Conservation (phyloP, 495 filamentous ascomycete genomes). For the Penicillium pancosmium region DNA sequence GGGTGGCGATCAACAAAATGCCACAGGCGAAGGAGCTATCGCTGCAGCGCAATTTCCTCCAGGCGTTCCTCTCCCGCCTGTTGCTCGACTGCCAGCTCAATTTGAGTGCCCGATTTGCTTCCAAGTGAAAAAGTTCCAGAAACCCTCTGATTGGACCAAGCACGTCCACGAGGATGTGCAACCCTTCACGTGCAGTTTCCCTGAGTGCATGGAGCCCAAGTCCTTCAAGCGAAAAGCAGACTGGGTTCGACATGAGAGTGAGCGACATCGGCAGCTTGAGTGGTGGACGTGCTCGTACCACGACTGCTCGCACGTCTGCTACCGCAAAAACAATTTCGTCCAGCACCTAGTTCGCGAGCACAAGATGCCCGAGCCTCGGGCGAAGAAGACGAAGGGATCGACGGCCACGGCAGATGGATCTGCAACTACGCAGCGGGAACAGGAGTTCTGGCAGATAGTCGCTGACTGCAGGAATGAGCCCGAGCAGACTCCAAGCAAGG, state of each 20-base stretch:
- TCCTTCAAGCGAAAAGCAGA: conserved; percentile 98
- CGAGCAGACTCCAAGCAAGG: conserved; percentile 63
- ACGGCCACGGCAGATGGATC: conserved; percentile 2
- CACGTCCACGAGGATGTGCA: conserved; percentile 96
- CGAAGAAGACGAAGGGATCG: conserved; percentile 33
- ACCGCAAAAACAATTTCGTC: conserved; percentile 92
- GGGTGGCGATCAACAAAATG: conserved; percentile 64
- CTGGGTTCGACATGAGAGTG: conserved; percentile 96
- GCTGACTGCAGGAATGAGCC: conserved; percentile 79
- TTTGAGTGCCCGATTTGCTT: conserved; percentile 95
- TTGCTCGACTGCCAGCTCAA: conserved; percentile 76
- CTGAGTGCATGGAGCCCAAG: conserved; percentile 81
- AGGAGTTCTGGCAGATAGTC: conserved; percentile 72
- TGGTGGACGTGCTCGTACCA: conserved; percentile 86
- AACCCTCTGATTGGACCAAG: conserved; percentile 98
- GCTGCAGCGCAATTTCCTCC: conserved; percentile 72
- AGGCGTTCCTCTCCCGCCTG: conserved; percentile 83
- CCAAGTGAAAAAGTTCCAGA: conserved; percentile 84
- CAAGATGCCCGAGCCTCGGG: conserved; percentile 79
- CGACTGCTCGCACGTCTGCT: conserved; percentile 85
- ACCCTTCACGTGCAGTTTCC: conserved; percentile 94
- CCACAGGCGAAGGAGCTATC: conserved; percentile 66
- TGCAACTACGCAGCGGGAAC: conserved; percentile 53
- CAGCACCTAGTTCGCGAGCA: conserved; percentile 95
- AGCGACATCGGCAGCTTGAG: conserved; percentile 87